Evolutionary conservation across 129 eudicot genomes (phyloP).

Genomic region (Arctium lappa): DNA sequence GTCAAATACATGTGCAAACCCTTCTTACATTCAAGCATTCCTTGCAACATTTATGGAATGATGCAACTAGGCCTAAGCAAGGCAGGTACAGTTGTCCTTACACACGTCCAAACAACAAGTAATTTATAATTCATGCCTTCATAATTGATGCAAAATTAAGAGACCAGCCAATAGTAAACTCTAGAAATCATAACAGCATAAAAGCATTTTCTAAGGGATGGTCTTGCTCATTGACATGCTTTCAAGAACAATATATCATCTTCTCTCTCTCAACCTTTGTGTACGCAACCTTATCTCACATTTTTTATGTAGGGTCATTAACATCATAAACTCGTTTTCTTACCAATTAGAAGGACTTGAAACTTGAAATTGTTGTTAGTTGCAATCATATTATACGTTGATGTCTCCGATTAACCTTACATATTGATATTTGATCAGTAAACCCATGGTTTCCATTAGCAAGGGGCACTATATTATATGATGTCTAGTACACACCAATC

Average conservation of each 20-base stretch:
- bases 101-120: not conserved
- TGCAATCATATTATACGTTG: not conserved
- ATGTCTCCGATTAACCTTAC: not conserved
- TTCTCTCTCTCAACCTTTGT: not conserved
- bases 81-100: not conserved
- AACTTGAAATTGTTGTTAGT: not conserved
- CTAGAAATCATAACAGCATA: not conserved
- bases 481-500: not conserved
- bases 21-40: not conserved
- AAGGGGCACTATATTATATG: not conserved
- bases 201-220: not conserved
- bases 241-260: not conserved
- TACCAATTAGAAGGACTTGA: not conserved
- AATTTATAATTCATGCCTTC: not conserved
- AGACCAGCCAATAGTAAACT: not conserved
- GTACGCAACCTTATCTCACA: not conserved
- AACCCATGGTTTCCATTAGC: not conserved
- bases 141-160: not conserved
- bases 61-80: not conserved
- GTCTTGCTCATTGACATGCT: not conserved
- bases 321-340: not conserved
- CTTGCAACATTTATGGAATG: not conserved
- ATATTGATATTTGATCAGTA: not conserved
- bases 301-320: not conserved
- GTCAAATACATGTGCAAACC: not conserved